Base-by-base conservation (phyloP, 83 land plant genomes). In the Diphasiastrum complanatum region DNA sequence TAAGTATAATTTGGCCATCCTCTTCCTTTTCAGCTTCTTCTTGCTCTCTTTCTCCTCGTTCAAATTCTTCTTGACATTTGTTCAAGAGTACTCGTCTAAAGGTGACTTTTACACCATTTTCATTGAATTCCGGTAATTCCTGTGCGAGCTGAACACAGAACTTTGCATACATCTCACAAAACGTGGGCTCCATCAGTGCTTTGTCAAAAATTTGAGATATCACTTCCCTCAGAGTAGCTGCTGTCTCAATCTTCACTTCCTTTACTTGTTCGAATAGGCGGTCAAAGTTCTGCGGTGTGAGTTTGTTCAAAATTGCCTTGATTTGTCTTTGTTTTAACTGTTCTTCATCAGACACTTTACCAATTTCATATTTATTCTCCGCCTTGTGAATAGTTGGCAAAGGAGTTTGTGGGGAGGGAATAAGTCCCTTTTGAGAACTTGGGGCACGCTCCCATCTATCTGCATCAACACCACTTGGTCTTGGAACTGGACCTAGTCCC, bases 161-260 rank as follows among this genome's bases (percentile, higher is more conserved):
- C 25, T 82, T 61, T 2, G 97, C 93, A 75, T 91, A 91, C 97
- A 86, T 87, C 66, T 91, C 97, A 78, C 97, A 91, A 72, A 91
- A 91, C 12, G 97, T 87, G 10, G 97, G 97, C 58, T 87, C 93
- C 80, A 71, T 84, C 18, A 86, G 38, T 59, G 97, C 97, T 69
- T 91, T 91, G 64, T 91, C 97, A 80, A 91, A 91, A 33, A 91
- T 91, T 67, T 91, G 93, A 20, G 89, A 86, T 20, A 91, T 87
- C 40, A 91, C 89, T 28, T 89, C 93, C 32, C 65, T 77, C 1
- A 93, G 88, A 10, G 91, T 85, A 1, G 51, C 53, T 33, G 79
- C 86, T 55, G 80, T 80, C 60, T 88, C 90, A 60, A 93, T 85
- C 28, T 81, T 79, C 27, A 85, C 84, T 5, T 76, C 86, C 72